Evolutionary conservation across 108 stramenopile genomes (phyloP), one percentile per base, ranked within the genome.

Genomic region (Pelagomonas calceolata): DNA sequence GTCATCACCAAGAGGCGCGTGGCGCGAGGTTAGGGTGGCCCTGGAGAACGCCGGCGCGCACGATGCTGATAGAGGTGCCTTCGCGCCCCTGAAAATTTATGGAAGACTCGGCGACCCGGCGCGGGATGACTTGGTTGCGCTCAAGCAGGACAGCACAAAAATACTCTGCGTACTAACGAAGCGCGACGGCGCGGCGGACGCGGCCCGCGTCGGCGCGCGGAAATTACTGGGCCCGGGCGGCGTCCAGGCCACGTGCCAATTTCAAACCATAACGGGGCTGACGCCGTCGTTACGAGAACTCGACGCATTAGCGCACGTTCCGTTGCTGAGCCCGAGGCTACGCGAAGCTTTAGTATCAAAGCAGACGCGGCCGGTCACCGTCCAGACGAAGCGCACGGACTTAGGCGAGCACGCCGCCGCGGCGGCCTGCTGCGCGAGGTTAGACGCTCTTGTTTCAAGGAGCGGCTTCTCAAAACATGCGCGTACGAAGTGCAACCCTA

Each of bases 401-500:
- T 45, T n/a, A n/a, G n/a, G 21, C 26, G 51, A 60, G 21, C 21
- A 16, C 51, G 51, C 51, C 51, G 51, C 51, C 7, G 21, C 21
- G 51, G 1, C 51, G 21, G 51, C 51, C 7, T 17, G 21, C 51
- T 26, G 21, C 44, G 44, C 44, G 14, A 16, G 14, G 44, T 16
- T 10, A 10, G 16, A 15, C 44, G 44, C 14, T 16, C 14, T 15
- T 16, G 14, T 45, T 45, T 45, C 14, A 10, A 88, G 91, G 7
- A 85, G 86, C 51, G 93, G 93, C 68, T 94, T 94, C 74, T 80
- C 80, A 0, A 76, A 83, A 16, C 88, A 90, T 73, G 85, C 85
- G 29, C 68, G 80, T 32, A 66, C 81, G 26, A 90, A 89, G 44
- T 90, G 89, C 80, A 94, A 94, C 79, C 67, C 82, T 12, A 89